These are phyloP conservation scores for Pichia scutulata DNA, from an alignment of 805 yeast species.

Conservation along the genomic window DNA sequence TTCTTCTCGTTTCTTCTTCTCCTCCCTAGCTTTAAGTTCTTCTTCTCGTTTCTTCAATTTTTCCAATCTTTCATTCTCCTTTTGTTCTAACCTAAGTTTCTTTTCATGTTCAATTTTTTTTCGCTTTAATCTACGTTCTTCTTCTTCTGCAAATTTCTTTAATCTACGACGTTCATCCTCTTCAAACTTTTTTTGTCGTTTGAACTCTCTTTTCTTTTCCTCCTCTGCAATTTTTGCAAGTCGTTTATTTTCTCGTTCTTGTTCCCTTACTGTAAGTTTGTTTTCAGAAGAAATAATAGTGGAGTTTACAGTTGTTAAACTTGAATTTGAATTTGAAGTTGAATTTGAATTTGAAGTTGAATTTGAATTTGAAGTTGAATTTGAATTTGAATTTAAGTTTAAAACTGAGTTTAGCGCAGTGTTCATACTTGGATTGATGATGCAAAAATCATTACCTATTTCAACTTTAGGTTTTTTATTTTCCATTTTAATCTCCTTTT, in stretches of 20 bases:
- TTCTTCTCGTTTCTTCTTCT: slow-evolving; percentile 6
- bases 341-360: not conserved
- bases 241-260: not conserved
- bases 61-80: slow-evolving; percentile 21
- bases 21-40: not conserved
- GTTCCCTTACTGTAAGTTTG: not conserved
- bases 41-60: slow-evolving; percentile 4
- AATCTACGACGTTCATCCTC: not conserved
- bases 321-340: not conserved
- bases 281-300: not conserved
- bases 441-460: not conserved
- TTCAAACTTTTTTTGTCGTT: not conserved
- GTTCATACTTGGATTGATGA: not conserved
- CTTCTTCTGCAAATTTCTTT: slow-evolving; percentile 1
- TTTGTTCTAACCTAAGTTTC: slow-evolving; percentile 9
- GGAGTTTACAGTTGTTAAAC: not conserved
- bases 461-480: not conserved
- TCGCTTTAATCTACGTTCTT: not conserved
- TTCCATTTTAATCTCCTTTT: not conserved
- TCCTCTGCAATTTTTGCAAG: not conserved
- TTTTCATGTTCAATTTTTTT: slow-evolving; percentile 6
- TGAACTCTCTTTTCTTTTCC: not conserved
- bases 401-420: not conserved
- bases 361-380: not conserved
- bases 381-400: too few species aligned